Evolutionary conservation across 1,284 basidiomycete species (phyloP), one percentile per base, ranked within the genome.

Genomic region (Boletellus deceptivus): DNA sequence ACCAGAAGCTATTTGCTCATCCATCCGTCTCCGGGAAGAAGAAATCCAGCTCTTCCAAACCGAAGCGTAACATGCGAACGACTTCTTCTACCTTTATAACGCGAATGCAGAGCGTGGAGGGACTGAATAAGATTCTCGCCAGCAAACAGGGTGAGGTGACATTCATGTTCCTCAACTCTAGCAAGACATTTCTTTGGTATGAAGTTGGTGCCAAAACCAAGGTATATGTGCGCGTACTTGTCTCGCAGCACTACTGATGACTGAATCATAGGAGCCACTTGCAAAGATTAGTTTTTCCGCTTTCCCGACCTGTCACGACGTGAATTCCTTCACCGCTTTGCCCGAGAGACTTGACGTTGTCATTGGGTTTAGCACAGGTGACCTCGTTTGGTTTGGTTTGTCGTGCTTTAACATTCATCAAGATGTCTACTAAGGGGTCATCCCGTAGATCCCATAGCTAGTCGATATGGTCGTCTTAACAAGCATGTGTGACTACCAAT

Each of bases 311-410:
- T 95, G 93, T 61, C 92, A 97, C 67, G 90, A 88, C 60, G 83
- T 97, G 44, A 97, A 97, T 60, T 72, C 78, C 14, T 71, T 82
- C 8, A 98, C 93, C 1, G 83, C 87, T 9, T 84, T 82, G 10
- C 75, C 85, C 5, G 88, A 92, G 46, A 81, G 84, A 40, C 73
- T 98, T 36, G 97, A 99, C 65, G 78, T 98, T 11, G 79, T 98
- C 49, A 88, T 99, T 59, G 96, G 96, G 3, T 98, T 99, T 65
- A 80, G 77, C 56, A 89, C 92, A 0, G 96, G 96, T 14, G 96
- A 99, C 70, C 75, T 99, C 22, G 73, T 99, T 46, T 97, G 94
- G 91, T 78, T 97, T 54, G 91, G 90, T 88, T 59, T 55, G 76
- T 70, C 39, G 11, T 50, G 27, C 9, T 14, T 34, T 45, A 20